Conservation (phyloP, 2,329 filamentous ascomycete genomes). For the Claviceps sp. region DNA sequence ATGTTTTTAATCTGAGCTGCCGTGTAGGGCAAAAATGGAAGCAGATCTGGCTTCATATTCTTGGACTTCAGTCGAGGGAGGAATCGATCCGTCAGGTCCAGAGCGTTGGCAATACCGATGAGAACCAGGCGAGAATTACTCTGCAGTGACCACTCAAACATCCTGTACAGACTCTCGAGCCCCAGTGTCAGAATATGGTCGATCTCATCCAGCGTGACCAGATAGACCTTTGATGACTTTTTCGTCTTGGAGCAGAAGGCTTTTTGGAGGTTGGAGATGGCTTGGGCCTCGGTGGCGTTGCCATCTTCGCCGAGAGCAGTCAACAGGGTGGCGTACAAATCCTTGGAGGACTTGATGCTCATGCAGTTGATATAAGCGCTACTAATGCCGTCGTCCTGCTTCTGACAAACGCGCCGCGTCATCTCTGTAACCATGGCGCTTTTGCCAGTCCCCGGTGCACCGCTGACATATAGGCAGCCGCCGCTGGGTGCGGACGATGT, state of each 20-base stretch:
- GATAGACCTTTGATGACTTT: slow-evolving; percentile 44
- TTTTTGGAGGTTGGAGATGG: slow-evolving; percentile 52
- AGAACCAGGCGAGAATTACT: slow-evolving; percentile 67
- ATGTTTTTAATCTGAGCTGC: slow-evolving; percentile 77
- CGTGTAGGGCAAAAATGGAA: slow-evolving; percentile 88
- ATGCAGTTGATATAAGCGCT: slow-evolving; percentile 89
- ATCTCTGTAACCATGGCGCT: slow-evolving; percentile 84
- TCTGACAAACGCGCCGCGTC: slow-evolving; percentile 42
- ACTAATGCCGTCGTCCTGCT: slow-evolving; percentile 36
- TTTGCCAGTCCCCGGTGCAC: slow-evolving; percentile 91
- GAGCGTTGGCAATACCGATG: slow-evolving; percentile 87
- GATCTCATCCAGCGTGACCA: slow-evolving; percentile 91
- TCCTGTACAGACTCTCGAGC: slow-evolving; percentile 72
- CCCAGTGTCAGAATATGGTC: slow-evolving; percentile 86
- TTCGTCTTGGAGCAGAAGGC: slow-evolving; percentile 55
- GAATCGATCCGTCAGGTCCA: slow-evolving; percentile 91
- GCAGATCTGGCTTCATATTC: slow-evolving; percentile 76
- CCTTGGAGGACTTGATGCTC: slow-evolving; percentile 79
- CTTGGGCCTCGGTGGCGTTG: slow-evolving; percentile 50
- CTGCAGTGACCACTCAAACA: slow-evolving; percentile 94
- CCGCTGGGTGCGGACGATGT: slow-evolving; percentile 50
- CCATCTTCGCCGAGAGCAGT: slow-evolving; percentile 50
- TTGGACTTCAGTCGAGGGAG: slow-evolving; percentile 85
- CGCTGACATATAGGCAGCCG: slow-evolving; percentile 88
- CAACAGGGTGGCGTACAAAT: slow-evolving; percentile 69